Conservation (phyloP, 331 rosid genomes). For the Arachis monticola region DNA sequence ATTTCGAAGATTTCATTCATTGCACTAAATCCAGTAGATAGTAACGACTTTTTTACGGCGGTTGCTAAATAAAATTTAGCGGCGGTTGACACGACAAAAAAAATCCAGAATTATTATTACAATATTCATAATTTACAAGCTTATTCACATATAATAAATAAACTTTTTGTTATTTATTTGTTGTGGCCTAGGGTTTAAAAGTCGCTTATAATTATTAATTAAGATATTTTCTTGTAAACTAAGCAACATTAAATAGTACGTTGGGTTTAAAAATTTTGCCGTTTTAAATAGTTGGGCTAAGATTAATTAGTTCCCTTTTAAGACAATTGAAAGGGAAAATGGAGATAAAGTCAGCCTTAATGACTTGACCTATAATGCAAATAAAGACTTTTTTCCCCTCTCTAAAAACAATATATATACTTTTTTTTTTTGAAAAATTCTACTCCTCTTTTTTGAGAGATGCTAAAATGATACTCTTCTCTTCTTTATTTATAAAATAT, state of each 20-base stretch:
- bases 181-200: neutral
- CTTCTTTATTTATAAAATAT: too few species aligned
- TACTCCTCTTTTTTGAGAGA: too few species aligned
- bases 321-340: conserved; percentile 7
- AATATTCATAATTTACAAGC: neutral
- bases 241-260: neutral
- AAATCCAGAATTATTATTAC: too few species aligned
- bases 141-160: neutral
- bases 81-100: too few species aligned
- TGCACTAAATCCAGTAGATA: too few species aligned
- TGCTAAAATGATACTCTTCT: too few species aligned
- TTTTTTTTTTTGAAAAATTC: too few species aligned
- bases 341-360: neutral
- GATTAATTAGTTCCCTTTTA: neutral
- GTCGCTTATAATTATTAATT: neutral
- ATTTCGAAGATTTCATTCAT: too few species aligned
- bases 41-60: too few species aligned
- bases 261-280: too few species aligned
- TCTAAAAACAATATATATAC: neutral
- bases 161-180: neutral
- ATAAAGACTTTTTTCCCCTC: neutral
- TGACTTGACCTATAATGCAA: neutral
- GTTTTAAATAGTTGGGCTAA: neutral
- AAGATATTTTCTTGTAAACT: neutral
- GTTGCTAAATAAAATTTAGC: too few species aligned